A percentile compares a stretch with the other conserved stretches of the same genome.
Conservation (phyloP, 106 monocot genomes). For the Vanilla planifolia region DNA sequence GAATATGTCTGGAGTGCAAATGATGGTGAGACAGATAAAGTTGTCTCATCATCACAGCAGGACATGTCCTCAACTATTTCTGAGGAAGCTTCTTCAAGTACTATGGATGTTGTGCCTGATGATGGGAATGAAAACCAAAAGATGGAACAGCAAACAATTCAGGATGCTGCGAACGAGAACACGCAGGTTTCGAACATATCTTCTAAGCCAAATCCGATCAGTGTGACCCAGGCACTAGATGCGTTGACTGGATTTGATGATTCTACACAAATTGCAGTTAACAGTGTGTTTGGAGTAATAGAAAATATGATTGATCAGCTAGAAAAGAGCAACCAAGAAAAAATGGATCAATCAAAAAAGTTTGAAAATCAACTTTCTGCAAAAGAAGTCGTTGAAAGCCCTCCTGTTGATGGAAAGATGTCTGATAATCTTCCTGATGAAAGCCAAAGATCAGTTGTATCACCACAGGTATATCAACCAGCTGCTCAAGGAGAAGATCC, state of each 20-base stretch:
- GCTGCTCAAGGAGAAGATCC: conserved; percentile 8
- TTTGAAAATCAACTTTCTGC: conserved; percentile 14
- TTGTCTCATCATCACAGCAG: conserved; percentile 3
- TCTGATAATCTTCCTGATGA: conserved; percentile 7
- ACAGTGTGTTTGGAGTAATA: conserved; percentile 92
- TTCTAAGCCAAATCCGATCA: conserved; percentile 34
- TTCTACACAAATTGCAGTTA: conserved; percentile 95
- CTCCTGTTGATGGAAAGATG: conserved; percentile 8
- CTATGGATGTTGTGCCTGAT: conserved; percentile 9
- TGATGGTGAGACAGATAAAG: conserved; percentile 12
- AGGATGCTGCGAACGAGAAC: conserved; percentile 33
- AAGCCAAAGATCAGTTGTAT: conserved; percentile 7
- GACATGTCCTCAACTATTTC: conserved; percentile 8
- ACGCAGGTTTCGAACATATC: conserved; percentile 15
- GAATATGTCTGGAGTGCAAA: not conserved
- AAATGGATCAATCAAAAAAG: conserved; percentile 14
- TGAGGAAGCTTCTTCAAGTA: conserved; percentile 22
- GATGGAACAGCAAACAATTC: conserved; percentile 24
- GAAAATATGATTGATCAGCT: conserved; percentile 95
- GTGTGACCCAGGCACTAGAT: conserved; percentile 78
- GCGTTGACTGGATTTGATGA: conserved; percentile 94
- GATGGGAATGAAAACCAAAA: conserved; percentile 20
- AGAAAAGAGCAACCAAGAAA: conserved; percentile 54
- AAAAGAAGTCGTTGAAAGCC: not conserved
- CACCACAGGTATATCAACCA: conserved; percentile 6